Conservation (phyloP, 352 stramenopile genomes). For the Phytophthora kernoviae region DNA sequence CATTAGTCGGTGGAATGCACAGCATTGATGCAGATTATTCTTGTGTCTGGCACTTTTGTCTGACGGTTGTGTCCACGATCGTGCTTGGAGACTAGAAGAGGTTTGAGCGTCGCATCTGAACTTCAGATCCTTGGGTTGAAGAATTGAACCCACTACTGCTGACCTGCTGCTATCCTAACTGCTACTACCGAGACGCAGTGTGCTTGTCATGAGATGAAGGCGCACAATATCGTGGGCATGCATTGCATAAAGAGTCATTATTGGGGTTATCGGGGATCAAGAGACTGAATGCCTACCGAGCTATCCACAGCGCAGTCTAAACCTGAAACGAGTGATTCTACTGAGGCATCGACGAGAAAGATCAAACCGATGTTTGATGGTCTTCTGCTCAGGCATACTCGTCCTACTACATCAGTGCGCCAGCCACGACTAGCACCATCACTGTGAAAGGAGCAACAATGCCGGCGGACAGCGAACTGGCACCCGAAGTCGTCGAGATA, state of each 20-base stretch:
- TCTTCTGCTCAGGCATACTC: neutral
- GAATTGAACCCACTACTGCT: constrained; percentile 1
- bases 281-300: too few species aligned
- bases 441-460: neutral
- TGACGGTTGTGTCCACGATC: neutral
- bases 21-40: constrained; percentile 6
- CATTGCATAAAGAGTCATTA: too few species aligned
- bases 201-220: too few species aligned
- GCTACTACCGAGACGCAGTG: neutral
- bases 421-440: constrained; percentile 7
- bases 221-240: too few species aligned
- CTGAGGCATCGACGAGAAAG: neutral
- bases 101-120: too few species aligned
- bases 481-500: constrained; percentile 5
- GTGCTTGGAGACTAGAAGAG: neutral
- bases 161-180: neutral
- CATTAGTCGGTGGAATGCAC: neutral
- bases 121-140: neutral
- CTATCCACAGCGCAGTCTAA: too few species aligned
- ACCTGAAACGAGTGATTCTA: too few species aligned
- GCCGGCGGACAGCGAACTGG: neutral
- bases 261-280: too few species aligned
- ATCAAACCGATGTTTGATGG: neutral
- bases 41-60: constrained; percentile 3
- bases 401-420: constrained; percentile 1